These are phyloP conservation scores for Cotoneaster glaucophyllus DNA, from an alignment of 306 rosid species.

Conservation along the genomic window DNA sequence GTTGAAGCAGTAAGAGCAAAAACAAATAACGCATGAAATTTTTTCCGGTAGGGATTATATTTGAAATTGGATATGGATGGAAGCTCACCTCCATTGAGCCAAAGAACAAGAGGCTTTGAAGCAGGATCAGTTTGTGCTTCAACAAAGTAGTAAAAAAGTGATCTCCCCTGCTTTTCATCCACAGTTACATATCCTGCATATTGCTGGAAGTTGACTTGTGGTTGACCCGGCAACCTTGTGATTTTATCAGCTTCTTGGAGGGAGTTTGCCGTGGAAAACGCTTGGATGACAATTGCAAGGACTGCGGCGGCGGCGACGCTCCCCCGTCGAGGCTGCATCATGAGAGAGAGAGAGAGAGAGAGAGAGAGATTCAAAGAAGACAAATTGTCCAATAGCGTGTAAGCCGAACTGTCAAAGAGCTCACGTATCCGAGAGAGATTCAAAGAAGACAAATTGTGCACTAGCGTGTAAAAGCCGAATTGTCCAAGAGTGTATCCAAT, in stretches of 20 bases:
- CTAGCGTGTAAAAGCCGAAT: too few species aligned
- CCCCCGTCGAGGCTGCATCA: constrained; percentile 18
- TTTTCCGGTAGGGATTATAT: too few species aligned
- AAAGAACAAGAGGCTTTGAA: too few species aligned
- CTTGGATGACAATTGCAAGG: constrained; percentile 11
- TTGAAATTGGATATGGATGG: too few species aligned
- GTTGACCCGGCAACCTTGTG: constrained; percentile 10
- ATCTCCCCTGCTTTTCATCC: constrained; percentile 25
- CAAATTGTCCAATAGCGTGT: too few species aligned
- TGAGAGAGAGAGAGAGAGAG: neutral
- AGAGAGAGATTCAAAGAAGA: too few species aligned
- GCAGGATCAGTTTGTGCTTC: constrained; percentile 23
- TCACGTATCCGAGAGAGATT: too few species aligned
- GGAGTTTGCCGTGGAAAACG: neutral
- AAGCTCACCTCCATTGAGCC: too few species aligned
- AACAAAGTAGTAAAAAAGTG: constrained; percentile 41
- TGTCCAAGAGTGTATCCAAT: too few species aligned
- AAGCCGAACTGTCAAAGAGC: too few species aligned
- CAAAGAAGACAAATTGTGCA: too few species aligned
- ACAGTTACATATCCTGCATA: constrained; percentile 32
- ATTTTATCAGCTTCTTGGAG: constrained; percentile 14
- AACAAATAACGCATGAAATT: too few species aligned
- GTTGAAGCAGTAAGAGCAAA: constrained; percentile 18
- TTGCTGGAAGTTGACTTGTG: constrained; percentile 32
- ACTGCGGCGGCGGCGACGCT: neutral